These are phyloP conservation scores for Pichia sp. DNA, from an alignment of 1,139 yeast genomes.

Conservation along the genomic window DNA sequence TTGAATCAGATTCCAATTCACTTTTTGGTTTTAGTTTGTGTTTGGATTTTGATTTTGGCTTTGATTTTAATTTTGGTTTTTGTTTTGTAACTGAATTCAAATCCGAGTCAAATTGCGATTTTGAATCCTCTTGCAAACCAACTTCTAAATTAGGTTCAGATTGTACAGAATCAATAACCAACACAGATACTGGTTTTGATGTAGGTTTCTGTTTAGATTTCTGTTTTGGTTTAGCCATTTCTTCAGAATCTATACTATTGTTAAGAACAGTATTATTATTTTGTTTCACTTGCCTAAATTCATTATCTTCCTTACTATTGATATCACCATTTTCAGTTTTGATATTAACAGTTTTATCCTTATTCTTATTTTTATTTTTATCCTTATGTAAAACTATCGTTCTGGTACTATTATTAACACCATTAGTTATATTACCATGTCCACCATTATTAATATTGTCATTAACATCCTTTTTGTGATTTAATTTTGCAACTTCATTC, in stretches of 20 bases:
- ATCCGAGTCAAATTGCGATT: neutral
- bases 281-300: neutral
- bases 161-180: neutral
- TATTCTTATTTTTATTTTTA: neutral
- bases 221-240: neutral
- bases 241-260: neutral
- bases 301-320: neutral
- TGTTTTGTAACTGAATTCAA: neutral
- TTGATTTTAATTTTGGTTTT: neutral
- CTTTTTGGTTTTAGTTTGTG: neutral
- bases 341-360: neutral
- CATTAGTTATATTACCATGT: no score
- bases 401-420: neutral
- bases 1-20: neutral
- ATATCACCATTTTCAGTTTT: neutral
- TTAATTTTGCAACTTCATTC: constrained; percentile 7
- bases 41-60: neutral
- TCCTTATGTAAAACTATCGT: neutral
- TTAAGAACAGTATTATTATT: no score
- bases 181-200: neutral
- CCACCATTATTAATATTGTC: neutral
- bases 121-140: neutral
- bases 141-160: neutral
- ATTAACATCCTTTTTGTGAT: neutral
- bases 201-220: neutral